Conservation (phyloP, 495 filamentous ascomycete species). For the Rostrohypoxylon terebratum region DNA sequence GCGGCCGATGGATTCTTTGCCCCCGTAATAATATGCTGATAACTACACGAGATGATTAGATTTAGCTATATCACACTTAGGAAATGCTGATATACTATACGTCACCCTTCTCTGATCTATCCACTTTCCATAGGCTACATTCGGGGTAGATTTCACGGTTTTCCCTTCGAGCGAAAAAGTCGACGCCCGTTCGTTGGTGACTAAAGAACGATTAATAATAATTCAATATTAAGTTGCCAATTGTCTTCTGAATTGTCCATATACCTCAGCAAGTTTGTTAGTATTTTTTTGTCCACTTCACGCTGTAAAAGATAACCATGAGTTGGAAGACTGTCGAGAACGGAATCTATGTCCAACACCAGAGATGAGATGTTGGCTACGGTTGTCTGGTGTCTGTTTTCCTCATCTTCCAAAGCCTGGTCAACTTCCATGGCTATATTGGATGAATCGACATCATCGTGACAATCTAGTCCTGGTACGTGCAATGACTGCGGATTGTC, state of each 20-base stretch:
- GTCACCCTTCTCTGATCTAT: neutral
- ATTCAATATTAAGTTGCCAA: too few species aligned
- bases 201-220: too few species aligned
- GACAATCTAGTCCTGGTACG: neutral
- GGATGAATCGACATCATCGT: neutral
- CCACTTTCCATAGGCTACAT: neutral
- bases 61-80: neutral
- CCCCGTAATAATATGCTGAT: neutral
- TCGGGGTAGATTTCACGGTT: neutral
- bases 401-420: neutral
- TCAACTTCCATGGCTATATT: neutral
- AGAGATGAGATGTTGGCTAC: neutral
- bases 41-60: neutral
- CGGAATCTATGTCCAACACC: neutral
- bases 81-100: neutral
- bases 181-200: neutral
- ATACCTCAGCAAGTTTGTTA: too few species aligned
- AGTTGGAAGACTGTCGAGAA: neutral
- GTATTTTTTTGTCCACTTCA: neutral
- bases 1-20: neutral
- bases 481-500: neutral
- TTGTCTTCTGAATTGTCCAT: too few species aligned
- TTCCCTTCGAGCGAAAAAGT: neutral
- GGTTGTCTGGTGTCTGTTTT: neutral
- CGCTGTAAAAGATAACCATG: neutral